Evolutionary conservation across 1,284 basidiomycete genomes (phyloP), one percentile per base, ranked within the genome.

Genomic region (Porogramme epimiltina): DNA sequence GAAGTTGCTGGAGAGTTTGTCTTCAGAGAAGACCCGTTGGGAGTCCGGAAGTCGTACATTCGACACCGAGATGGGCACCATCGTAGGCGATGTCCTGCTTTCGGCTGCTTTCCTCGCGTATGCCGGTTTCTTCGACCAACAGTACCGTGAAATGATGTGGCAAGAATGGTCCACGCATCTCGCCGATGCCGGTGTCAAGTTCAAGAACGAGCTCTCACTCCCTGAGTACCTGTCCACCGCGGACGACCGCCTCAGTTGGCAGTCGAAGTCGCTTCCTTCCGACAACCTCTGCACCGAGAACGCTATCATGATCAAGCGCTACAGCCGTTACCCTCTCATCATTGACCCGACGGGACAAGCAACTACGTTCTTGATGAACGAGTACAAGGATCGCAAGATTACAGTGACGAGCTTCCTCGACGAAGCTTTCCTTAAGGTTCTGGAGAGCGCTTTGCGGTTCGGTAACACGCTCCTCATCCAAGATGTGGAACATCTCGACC

Each of bases 331-430:
- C 69, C 98, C 97, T 2, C 83, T 99, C 48, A 93, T 99, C 60
- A 95, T 99, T 64, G 97, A 99, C 69, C 97, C 97, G 1, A 98
- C 96, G 0, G 97, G 97, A n/a, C 97, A 99, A 69, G 96, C 97
- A 1, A 95, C 94, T 0, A 82, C 86, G 2, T 99, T 96, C 84
- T 73, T 99, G 50, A 79, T 95, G 60, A 96, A 97, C 65, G 91
- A 98, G 69, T 97, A 96, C 79, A 91, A 88, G 70, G 91, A 95
- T 47, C 87, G 95, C 62, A 99, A 99, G 77, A 95, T 99, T 65
- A 95, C 95, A 0, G 91, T 98, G 55, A 98, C 97, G 0, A 98
- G 95, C 66, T 99, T 99, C 88, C 79, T 98, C 53, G 97, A 99
- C 68, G 95, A 97, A 68, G 91, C 97, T 0, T 99, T 99, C 87